phyloP scores from a whole-genome alignment of 2,329 filamentous ascomycete species.

The Trichoderma breve region DNA sequence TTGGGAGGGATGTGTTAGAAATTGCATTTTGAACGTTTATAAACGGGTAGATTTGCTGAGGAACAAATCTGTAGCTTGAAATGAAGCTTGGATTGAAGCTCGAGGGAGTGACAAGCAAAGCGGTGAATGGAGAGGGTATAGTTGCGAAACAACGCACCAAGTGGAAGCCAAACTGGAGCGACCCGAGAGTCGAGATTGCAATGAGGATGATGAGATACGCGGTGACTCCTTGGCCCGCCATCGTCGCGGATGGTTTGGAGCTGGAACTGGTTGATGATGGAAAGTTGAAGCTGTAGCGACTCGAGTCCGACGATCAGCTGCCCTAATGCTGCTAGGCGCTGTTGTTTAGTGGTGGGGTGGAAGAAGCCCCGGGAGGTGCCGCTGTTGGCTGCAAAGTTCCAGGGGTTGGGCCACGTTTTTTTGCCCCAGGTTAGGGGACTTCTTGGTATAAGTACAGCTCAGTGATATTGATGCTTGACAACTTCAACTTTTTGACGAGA shows the following conservation, averaged over 20 bases:
- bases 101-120: background rate
- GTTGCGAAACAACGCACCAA: constrained; percentile 54
- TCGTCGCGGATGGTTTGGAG: constrained; percentile 23
- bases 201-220: constrained; percentile 77
- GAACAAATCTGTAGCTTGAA: background rate
- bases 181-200: constrained; percentile 74
- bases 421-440: background rate
- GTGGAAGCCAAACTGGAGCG: constrained; percentile 93
- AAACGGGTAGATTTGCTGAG: background rate
- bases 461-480: background rate
- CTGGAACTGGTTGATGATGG: background rate
- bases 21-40: background rate
- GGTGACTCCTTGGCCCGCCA: constrained; percentile 46
- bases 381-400: background rate
- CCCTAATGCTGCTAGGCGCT: background rate
- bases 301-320: constrained; percentile 1
- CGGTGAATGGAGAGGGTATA: background rate
- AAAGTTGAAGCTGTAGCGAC: background rate
- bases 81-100: background rate
- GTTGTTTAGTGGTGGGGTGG: background rate
- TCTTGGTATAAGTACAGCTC: background rate
- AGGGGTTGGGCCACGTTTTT: background rate
- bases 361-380: background rate
- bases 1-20: background rate
- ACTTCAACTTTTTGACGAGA: background rate